phyloP scores from a whole-genome alignment of 495 filamentous ascomycete genomes.

The Podospora pseudopauciseta region DNA sequence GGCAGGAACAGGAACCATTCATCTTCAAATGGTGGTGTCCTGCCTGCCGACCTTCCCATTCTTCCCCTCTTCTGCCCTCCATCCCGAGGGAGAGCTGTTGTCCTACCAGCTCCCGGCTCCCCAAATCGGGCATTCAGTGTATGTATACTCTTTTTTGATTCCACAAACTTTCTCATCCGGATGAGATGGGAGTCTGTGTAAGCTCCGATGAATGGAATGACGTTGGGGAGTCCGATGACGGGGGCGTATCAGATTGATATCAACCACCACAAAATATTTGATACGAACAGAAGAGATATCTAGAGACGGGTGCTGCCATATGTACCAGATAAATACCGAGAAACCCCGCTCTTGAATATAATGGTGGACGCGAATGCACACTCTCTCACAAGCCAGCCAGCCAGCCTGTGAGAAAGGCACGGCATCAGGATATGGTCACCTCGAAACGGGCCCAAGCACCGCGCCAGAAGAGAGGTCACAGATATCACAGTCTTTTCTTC shows the following conservation, averaged over 20 bases:
- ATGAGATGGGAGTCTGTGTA: not conserved
- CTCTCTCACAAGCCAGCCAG: not conserved
- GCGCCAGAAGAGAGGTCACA: not conserved
- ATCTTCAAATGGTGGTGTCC: not conserved
- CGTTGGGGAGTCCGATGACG: not conserved
- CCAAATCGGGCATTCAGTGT: not conserved
- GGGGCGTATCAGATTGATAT: not conserved
- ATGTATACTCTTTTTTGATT: not conserved
- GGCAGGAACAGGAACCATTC: constrained; percentile 11
- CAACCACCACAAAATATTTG: not conserved
- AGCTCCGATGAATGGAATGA: not conserved
- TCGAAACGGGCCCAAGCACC: not conserved
- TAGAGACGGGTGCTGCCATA: not conserved
- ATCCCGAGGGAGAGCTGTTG: not conserved
- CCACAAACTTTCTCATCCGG: not conserved
- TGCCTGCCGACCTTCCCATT: constrained; percentile 2
- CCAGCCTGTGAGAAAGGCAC: not conserved
- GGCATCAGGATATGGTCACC: not conserved
- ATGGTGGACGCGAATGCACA: constrained; percentile 5
- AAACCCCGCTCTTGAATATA: constrained; percentile 8
- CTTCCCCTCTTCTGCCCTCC: not conserved
- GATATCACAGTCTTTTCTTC: not conserved
- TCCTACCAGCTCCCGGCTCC: not conserved
- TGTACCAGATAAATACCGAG: constrained; percentile 5
- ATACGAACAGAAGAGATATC: not conserved